These are phyloP conservation scores for Neofusicoccum laricinum DNA, from an alignment of 2,329 filamentous ascomycete genomes.

Conservation along the genomic window DNA sequence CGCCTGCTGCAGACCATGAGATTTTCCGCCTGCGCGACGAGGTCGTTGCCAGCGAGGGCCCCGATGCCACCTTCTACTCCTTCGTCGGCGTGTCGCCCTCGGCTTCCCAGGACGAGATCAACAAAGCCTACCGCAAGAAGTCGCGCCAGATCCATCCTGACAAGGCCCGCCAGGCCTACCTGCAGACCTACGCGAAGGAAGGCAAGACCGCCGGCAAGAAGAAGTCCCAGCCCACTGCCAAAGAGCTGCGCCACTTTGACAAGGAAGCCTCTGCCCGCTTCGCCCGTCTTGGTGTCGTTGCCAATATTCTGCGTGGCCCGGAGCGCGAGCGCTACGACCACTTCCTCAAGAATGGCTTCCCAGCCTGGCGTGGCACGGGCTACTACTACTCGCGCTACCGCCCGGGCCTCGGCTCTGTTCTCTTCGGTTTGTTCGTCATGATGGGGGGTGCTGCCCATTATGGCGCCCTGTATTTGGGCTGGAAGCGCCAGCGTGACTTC, in stretches of 20 bases:
- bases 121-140: conserved; percentile 89
- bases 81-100: conserved; percentile 74
- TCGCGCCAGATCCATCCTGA: conserved; percentile 84
- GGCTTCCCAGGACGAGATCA: conserved; percentile 83
- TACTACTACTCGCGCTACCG: conserved; percentile 97
- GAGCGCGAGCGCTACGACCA: conserved; percentile 88
- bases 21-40: conserved; percentile 96
- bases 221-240: conserved; percentile 61
- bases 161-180: conserved; percentile 85
- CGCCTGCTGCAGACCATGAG: conserved; percentile 70
- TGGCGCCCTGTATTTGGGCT: conserved; percentile 76
- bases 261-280: conserved; percentile 82
- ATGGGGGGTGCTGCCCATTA: conserved; percentile 87
- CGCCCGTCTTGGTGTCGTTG: conserved; percentile 78
- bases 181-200: conserved; percentile 60
- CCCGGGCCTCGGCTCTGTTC: conserved; percentile 81
- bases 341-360: conserved; percentile 90
- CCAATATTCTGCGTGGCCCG: conserved; percentile 78
- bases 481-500: conserved; percentile 87
- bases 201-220: conserved; percentile 49
- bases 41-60: conserved; percentile 70
- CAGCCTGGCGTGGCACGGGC: conserved; percentile 92
- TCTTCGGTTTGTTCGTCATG: conserved; percentile 76
- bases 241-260: conserved; percentile 73
- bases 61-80: conserved; percentile 85